Evolutionary conservation across 176 grass and related monocot genomes (phyloP), one percentile per base, ranked within the genome.

Genomic region (Oryza glaberrima): DNA sequence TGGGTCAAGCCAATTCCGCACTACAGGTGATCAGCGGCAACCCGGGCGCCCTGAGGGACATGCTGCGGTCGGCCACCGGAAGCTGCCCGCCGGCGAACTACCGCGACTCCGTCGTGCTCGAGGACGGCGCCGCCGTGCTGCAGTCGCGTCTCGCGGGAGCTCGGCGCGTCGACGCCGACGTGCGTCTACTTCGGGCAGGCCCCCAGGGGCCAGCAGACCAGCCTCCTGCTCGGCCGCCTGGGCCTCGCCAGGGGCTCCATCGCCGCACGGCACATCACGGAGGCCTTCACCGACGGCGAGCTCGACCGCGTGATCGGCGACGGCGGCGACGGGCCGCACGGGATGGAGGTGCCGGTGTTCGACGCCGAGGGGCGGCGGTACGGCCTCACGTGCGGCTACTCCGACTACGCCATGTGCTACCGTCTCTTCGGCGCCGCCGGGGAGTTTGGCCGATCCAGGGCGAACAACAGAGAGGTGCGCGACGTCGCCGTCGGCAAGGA

Each of bases 181-280:
- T 73, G 81, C 54, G 54, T 65, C 25, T 73, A 20, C 54, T 11
- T 23, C 11, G 44, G 1, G 40, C 30, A 64, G 40, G 23, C 73
- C 16, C 3, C 69, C 2, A 13, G 19, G 54, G 9, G 3, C 1
- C 38, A 73, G 69, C 35, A 36, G 35, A 69, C 38, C 23, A 43
- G 13, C 15, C n/a, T 65, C 38, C 3, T 5, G 9, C 56, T 32
- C 3, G 40, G 38, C 0, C 54, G 69, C 54, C 56, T 73, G 13
- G n/a, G 36, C 0, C 6, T 73, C 40, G 40, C 25, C 70, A 54
- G 36, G 6, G 41, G 26, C 11, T 56, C 23, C 54, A 5, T 16
- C 70, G 67, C 45, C 20, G 35, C 35, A 4, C 22, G 78, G 66
- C 78, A 70, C 66, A 70, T 81, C 77, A 36, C 67, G 3, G 79